phyloP scores from a whole-genome alignment of 345 rosid genomes.

The Lumnitzera littorea region DNA sequence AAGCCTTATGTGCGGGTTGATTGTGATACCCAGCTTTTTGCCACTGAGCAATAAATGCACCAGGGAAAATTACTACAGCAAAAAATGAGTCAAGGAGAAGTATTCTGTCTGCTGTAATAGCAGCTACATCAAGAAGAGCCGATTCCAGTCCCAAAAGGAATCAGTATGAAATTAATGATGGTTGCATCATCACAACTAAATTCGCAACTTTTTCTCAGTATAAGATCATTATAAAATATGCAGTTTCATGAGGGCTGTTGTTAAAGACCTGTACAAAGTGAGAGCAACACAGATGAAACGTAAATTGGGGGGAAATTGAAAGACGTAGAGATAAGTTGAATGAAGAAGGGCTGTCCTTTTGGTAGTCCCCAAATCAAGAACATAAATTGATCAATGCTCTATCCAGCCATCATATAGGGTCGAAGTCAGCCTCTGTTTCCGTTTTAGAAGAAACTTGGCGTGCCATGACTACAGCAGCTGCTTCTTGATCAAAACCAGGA shows the following conservation, averaged over 20 bases:
- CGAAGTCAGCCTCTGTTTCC: conserved; percentile 91
- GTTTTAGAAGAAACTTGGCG: conserved; percentile 85
- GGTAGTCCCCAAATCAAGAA: conserved; percentile 80
- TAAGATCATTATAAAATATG: conserved; percentile 84
- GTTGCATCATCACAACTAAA: conserved; percentile 93
- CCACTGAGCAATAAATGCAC: conserved; percentile 93
- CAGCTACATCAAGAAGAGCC: conserved; percentile 74
- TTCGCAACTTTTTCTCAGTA: conserved; percentile 86
- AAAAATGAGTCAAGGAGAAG: conserved; percentile 83
- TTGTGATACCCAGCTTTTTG: conserved; percentile 85
- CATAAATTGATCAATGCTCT: conserved; percentile 81
- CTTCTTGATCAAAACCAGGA: conserved; percentile 99
- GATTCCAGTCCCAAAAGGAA: conserved; percentile 83
- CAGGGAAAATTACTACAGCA: conserved; percentile 81
- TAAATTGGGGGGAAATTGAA: conserved; percentile 81
- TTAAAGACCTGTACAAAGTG: conserved; percentile 99
- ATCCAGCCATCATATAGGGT: conserved; percentile 93
- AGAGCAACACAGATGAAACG: conserved; percentile 87
- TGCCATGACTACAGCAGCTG: conserved; percentile 91
- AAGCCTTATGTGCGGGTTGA: conserved; percentile 91
- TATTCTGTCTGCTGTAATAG: conserved; percentile 85
- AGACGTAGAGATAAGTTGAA: conserved; percentile 75
- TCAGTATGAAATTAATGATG: conserved; percentile 88
- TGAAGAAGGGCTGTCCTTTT: conserved; percentile 71
- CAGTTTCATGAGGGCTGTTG: conserved; percentile 97